Conservation (phyloP, 257 asterid genomes). For the Linderniella brevidens region DNA sequence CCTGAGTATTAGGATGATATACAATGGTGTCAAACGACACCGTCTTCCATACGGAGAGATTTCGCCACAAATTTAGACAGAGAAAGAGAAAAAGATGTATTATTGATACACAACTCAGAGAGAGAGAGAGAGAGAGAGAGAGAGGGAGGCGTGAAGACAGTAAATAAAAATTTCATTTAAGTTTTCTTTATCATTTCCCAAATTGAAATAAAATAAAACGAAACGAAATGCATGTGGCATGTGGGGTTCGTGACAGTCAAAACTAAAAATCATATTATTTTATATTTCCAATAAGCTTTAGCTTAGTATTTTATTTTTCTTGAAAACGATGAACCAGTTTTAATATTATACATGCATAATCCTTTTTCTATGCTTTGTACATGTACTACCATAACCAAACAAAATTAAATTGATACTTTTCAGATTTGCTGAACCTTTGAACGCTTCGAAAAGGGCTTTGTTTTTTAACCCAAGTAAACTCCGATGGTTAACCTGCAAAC, state of each 20-base stretch:
- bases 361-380: too few species aligned
- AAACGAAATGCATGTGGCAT: constrained; percentile 12
- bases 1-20: constrained; percentile 22
- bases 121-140: constrained; percentile 1
- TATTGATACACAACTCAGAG: too few species aligned
- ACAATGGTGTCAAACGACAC: constrained; percentile 17
- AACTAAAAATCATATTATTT: constrained; percentile 8
- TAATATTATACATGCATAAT: too few species aligned
- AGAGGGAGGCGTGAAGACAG: not conserved
- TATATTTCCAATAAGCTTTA: too few species aligned
- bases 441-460: too few species aligned
- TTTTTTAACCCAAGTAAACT: too few species aligned
- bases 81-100: constrained; percentile 5
- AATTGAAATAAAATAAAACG: constrained; percentile 1
- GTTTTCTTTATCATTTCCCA: not conserved
- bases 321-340: too few species aligned
- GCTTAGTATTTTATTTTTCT: not conserved
- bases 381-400: too few species aligned
- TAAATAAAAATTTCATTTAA: not conserved
- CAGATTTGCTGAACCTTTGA: too few species aligned
- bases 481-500: too few species aligned
- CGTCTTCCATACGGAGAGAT: constrained; percentile 18
- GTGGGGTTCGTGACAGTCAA: constrained; percentile 26
- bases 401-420: too few species aligned
- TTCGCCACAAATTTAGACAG: constrained; percentile 14